Evolutionary conservation across 176 grass and related monocot species (phyloP).

Genomic region (Phoenix dactylifera): DNA sequence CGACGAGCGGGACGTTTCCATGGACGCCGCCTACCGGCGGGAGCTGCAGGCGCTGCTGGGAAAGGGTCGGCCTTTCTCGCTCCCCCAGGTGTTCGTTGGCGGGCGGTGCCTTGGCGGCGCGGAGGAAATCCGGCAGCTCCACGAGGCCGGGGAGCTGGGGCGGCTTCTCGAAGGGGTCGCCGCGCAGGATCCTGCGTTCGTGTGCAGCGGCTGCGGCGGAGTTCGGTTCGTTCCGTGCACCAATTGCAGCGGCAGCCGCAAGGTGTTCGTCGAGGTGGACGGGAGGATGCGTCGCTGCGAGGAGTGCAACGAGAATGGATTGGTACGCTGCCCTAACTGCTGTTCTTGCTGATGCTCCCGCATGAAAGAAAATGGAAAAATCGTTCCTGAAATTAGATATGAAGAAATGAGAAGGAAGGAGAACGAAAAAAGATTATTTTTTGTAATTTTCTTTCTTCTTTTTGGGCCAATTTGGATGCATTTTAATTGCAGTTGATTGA

Average conservation of each 20-base stretch:
- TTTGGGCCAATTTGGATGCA: too few relatives aligned
- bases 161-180: conserved; percentile 61
- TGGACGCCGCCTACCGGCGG: conserved; percentile 68
- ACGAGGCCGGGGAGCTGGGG: conserved; percentile 66
- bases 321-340: conserved; percentile 77
- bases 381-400: neutral
- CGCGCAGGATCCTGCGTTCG: conserved; percentile 73
- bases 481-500: too few relatives aligned
- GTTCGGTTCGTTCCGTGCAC: conserved; percentile 77
- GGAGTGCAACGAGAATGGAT: conserved; percentile 91
- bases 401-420: too few relatives aligned
- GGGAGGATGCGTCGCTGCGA: conserved; percentile 49
- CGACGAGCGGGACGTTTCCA: conserved; percentile 83
- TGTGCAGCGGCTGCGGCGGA: conserved; percentile 78
- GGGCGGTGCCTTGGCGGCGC: conserved; percentile 53
- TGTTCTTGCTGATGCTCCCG: conserved; percentile 37
- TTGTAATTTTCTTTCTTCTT: too few relatives aligned
- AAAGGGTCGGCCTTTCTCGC: conserved; percentile 38
- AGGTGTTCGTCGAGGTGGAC: conserved; percentile 78
- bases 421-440: too few relatives aligned
- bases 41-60: conserved; percentile 65
- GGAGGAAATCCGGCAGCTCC: conserved; percentile 60
- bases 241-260: conserved; percentile 58
- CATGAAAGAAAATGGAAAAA: conserved; percentile 1
- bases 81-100: conserved; percentile 71